Percentiles rank a stretch among this genome's conserved stretches.
These are phyloP conservation scores for Russula earlei DNA, from an alignment of 768 basidiomycete species.

Conservation along the genomic window DNA sequence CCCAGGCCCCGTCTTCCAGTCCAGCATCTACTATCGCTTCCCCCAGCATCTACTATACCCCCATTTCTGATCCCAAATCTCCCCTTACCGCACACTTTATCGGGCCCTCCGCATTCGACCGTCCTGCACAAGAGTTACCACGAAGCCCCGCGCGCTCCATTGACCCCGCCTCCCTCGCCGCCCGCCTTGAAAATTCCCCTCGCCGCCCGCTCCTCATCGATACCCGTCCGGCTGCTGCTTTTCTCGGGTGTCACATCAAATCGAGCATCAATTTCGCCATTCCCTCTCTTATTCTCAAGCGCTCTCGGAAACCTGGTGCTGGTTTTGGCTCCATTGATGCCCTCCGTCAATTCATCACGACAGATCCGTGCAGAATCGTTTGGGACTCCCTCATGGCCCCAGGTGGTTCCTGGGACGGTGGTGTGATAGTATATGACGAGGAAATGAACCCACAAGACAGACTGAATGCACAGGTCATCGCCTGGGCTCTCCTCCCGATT, in stretches of 20 bases:
- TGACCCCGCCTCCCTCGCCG: slow-evolving; percentile 38
- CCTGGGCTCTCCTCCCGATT: slow-evolving; percentile 65
- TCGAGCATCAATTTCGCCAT: slow-evolving; percentile 79
- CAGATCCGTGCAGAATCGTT: slow-evolving; percentile 55
- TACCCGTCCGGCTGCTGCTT: slow-evolving; percentile 62
- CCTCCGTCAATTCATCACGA: slow-evolving; percentile 74
- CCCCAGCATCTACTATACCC: slow-evolving; percentile 42
- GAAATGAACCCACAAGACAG: slow-evolving; percentile 64
- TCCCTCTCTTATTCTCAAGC: slow-evolving; percentile 84
- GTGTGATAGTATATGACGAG: slow-evolving; percentile 69
- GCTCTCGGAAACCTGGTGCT: slow-evolving; percentile 62
- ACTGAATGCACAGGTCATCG: slow-evolving; percentile 42
- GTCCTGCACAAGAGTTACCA: slow-evolving; percentile 18
- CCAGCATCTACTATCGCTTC: slow-evolving; percentile 36
- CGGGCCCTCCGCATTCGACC: slow-evolving; percentile 21
- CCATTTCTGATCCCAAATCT: slow-evolving; percentile 31
- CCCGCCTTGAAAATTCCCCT: slow-evolving; percentile 33
- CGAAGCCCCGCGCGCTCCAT: slow-evolving; percentile 30
- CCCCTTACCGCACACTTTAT: slow-evolving; percentile 27
- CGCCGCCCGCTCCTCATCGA: slow-evolving; percentile 74
- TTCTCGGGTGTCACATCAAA: slow-evolving; percentile 52
- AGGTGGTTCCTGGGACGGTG: slow-evolving; percentile 57
- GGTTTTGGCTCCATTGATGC: slow-evolving; percentile 58
- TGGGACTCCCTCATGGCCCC: slow-evolving; percentile 58
- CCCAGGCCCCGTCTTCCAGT: slow-evolving; percentile 32